These are phyloP conservation scores for Penicillium crustosum DNA, from an alignment of 2,329 filamentous ascomycete genomes.

Conservation along the genomic window DNA sequence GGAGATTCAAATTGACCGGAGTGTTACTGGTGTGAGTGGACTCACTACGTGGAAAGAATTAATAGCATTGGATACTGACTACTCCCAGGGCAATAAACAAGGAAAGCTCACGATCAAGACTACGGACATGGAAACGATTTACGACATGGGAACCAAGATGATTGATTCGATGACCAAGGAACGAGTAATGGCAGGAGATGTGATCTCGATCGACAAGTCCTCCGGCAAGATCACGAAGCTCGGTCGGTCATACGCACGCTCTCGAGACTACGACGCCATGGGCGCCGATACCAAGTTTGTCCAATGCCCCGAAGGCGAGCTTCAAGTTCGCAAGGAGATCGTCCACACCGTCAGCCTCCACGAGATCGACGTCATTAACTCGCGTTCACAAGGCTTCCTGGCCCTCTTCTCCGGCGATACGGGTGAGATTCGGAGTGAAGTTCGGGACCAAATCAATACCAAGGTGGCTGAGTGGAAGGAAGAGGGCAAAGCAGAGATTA, in stretches of 20 bases:
- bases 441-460: constrained; percentile 97
- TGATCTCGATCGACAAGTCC: constrained; percentile 98
- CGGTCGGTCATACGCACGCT: constrained; percentile 89
- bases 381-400: constrained; percentile 94
- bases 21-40: constrained; percentile 74
- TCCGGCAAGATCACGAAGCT: constrained; percentile 98
- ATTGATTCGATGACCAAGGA: constrained; percentile 99
- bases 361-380: constrained; percentile 99
- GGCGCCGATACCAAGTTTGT: constrained; percentile 97
- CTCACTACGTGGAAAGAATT: background rate
- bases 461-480: constrained; percentile 99
- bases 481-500: constrained; percentile 97
- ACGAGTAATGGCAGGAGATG: constrained; percentile 96
- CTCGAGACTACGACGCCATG: constrained; percentile 98
- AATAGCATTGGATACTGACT: constrained; percentile 6
- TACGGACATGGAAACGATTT: constrained; percentile 99
- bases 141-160: constrained; percentile 99
- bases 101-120: constrained; percentile 99
- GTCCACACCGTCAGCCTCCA: constrained; percentile 96
- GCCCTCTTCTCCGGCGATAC: constrained; percentile 98
- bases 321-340: constrained; percentile 95
- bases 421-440: constrained; percentile 94
- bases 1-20: constrained; percentile 96
- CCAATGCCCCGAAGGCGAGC: constrained; percentile 93
- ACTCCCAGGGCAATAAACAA: constrained; percentile 79